Base-by-base conservation (phyloP, 345 rosid species). In the Euphorbia tirucalli region DNA sequence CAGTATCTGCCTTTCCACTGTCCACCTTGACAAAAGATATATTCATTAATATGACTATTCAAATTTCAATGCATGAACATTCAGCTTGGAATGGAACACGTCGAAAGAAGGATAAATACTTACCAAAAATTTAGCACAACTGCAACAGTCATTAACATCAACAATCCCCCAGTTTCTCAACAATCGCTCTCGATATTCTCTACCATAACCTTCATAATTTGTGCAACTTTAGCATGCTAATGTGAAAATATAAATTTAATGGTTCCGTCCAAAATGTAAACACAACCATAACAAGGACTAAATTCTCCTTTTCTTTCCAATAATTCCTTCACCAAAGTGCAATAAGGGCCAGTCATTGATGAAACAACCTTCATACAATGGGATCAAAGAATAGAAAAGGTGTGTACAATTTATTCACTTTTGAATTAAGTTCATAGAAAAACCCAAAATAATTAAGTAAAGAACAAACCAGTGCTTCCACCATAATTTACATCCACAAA, bases 401-500 rank as follows among this genome's bases (percentile, higher is more conserved):
- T 35, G 2, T 69, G 43, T 60, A 9, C 39, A 10, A 11, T 18
- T 43, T 31, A 27, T 21, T 9, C 25, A 22, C 49, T 19, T 28
- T 37, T 21, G 63, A 15, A n/a, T 43, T 52, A n/a, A 25, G 11
- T 18, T 39, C 28, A 15, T 7, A 63, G 18, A 24, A 1, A 22
- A 44, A 44, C 28, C 18, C 18, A 31, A 30, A 8, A 39, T 18
- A 27, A 7, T 25, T n/a, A 49, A 48, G 32, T n/a, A 1, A 49
- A 64, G 58, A 65, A 87, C 92, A 72, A 77, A 95, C 99, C 99
- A 68, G 97, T 90, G 93, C 99, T 95, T 86, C 97, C 99, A 73
- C 97, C 99, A 67, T 92, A 95, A 72, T 92, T 95, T 63, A 95
- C 97, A 82, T 92, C 99, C 74, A 89, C 97, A 71, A 87, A 79